Evolutionary conservation across 2,329 filamentous ascomycete genomes (phyloP).

Genomic region (Dendrostoma leiphaemia): DNA sequence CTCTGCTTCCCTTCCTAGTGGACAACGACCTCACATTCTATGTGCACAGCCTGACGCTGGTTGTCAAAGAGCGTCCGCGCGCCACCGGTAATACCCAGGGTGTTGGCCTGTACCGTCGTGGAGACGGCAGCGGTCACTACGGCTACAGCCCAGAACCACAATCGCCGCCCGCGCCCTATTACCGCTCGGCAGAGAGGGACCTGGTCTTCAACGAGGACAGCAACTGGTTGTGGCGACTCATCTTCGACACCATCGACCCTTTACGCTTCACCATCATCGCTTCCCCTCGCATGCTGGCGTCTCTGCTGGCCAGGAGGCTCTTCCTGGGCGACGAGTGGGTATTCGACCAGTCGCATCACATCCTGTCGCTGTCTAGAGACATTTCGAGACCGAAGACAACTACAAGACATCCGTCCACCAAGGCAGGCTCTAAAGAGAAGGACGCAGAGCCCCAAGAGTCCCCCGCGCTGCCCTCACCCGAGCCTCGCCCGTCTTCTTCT

Average conservation of each 20-base stretch:
- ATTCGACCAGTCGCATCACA: slow-evolving; percentile 62
- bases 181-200: slow-evolving; percentile 21
- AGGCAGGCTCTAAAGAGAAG: neutral
- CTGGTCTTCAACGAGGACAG: slow-evolving; percentile 27
- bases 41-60: slow-evolving; percentile 40
- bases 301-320: slow-evolving; percentile 56
- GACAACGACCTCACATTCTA: slow-evolving; percentile 35
- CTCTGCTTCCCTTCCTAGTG: slow-evolving; percentile 38
- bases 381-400: no score
- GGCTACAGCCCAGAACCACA: slow-evolving; percentile 2
- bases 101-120: neutral
- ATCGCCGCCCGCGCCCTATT: neutral
- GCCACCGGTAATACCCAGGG: slow-evolving; percentile 14
- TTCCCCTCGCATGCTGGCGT: slow-evolving; percentile 60
- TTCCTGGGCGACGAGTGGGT: slow-evolving; percentile 59
- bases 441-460: neutral
- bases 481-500: neutral
- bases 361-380: slow-evolving; percentile 47
- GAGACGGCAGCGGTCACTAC: slow-evolving; percentile 2
- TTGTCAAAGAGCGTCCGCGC: slow-evolving; percentile 22
- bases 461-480: neutral
- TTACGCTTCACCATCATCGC: slow-evolving; percentile 55
- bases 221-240: slow-evolving; percentile 52
- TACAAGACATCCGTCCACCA: neutral
- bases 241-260: slow-evolving; percentile 55